Evolutionary conservation across 495 filamentous ascomycete genomes (phyloP).

Genomic region (Neurospora tetrasperma): DNA sequence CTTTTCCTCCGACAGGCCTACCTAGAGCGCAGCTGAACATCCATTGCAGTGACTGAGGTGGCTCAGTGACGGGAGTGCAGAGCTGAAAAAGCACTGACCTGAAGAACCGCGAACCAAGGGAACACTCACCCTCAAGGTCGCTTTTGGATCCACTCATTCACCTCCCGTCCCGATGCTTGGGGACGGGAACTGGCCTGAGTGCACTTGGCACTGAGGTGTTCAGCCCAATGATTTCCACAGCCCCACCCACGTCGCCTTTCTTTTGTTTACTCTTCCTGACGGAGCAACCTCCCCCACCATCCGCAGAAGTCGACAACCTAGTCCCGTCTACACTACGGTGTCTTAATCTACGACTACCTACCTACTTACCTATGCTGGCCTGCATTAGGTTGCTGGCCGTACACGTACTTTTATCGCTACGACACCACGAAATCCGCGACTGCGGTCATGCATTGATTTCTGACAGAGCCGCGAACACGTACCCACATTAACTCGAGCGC

Average conservation of each 20-base stretch:
- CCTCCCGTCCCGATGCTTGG: not conserved
- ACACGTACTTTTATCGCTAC: not conserved
- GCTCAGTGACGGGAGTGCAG: not conserved
- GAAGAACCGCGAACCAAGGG: not conserved
- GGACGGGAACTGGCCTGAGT: not conserved
- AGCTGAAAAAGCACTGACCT: not conserved
- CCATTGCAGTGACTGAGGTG: not conserved
- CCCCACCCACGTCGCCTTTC: not conserved
- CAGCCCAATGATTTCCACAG: not conserved
- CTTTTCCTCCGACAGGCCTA: not conserved
- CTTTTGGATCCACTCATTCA: not conserved
- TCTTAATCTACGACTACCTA: too few relatives aligned
- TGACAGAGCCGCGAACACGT: not conserved
- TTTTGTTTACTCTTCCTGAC: not conserved
- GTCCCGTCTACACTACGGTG: too few relatives aligned
- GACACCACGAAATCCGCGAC: not conserved
- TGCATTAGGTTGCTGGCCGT: not conserved
- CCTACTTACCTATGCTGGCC: not conserved
- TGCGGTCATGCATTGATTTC: not conserved
- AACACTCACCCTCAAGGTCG: not conserved
- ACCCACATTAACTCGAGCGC: not conserved
- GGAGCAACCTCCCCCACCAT: not conserved
- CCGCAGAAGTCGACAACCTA: not conserved
- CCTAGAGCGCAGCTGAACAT: not conserved
- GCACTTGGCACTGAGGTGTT: not conserved